These are phyloP conservation scores for Sinapis alba DNA, from an alignment of 441 rosid species.

Conservation along the genomic window DNA sequence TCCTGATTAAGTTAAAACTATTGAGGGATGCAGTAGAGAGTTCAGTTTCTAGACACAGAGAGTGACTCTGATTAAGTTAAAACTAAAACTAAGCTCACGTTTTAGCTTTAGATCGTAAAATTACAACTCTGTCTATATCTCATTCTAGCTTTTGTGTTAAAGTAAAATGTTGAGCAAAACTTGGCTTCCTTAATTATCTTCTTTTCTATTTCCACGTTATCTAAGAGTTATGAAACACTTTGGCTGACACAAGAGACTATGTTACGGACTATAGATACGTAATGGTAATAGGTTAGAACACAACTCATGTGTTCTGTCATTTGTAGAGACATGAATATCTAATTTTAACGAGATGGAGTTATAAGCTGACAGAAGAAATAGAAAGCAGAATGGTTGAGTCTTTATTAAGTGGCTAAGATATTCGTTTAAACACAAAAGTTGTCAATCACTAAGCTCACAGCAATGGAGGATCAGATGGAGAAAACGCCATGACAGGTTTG, in stretches of 20 bases:
- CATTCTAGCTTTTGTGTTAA: conserved; percentile 11
- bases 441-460: background rate
- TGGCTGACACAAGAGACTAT: conserved; percentile 1
- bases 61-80: conserved; percentile 51
- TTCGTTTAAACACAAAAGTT: conserved; percentile 3
- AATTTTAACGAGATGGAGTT: background rate
- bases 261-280: too few species aligned
- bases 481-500: background rate
- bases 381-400: conserved; percentile 1
- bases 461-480: background rate
- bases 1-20: too few species aligned
- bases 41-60: conserved; percentile 66
- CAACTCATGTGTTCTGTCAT: background rate
- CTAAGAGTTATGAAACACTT: conserved; percentile 15
- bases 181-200: background rate
- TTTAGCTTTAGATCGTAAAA: conserved; percentile 19
- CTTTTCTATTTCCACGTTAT: background rate
- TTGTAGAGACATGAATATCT: background rate
- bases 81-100: conserved; percentile 8
- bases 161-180: conserved; percentile 1
- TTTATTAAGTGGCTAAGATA: background rate
- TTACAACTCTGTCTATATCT: conserved; percentile 20
- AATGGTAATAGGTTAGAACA: background rate
- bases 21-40: conserved; percentile 61
- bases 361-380: background rate